Evolutionary conservation across 1,284 basidiomycete genomes (phyloP), one percentile per base, ranked within the genome.

Genomic region (Microbotryum intermedium): DNA sequence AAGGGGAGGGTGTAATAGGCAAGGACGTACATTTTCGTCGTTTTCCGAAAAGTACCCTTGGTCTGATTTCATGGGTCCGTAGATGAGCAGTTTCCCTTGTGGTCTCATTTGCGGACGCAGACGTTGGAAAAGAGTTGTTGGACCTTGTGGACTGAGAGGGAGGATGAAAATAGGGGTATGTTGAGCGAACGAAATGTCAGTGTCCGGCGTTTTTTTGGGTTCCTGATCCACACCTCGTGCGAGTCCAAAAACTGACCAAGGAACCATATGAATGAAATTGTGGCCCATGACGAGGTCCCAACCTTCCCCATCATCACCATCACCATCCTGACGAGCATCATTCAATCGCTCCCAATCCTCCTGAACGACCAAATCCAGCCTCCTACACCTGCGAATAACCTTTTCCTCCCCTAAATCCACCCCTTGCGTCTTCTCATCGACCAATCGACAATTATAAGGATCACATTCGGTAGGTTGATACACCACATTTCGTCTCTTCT

Each of bases 251-350:
- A 55, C 57, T 26, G 3, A 63, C 65, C 59, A 65, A 3, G 64
- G 65, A 13, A 66, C 34, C 65, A 66, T 66, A 50, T 66, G 65
- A 0, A 66, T 11, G 18, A 58, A 64, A 16, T 66, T 66, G 6
- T 48, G 30, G 1, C 53, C 59, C 4, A 64, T 21, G 4, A 66
- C 57, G 4, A 63, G 13, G 46, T 66, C 59, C 39, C 34, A 60
- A 5, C 18, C 10, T 6, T 21, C 21, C 29, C 34, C 20, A 29
- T 7, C 18, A 1, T 45, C 28, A 1, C 48, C 39, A 4, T 21
- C 18, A 16, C 21, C 46, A 3, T n/a, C 5, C 30, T 20, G 3
- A 3, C 39, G 4, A 20, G 11, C 20, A 3, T 4, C 28, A 6
- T 11, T 13, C 1, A 65, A 8, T 11, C 5, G 23, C 34, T 23